These are phyloP conservation scores for Fallopia convolvulus DNA, from an alignment of 148 eudicot genomes.

Conservation along the genomic window DNA sequence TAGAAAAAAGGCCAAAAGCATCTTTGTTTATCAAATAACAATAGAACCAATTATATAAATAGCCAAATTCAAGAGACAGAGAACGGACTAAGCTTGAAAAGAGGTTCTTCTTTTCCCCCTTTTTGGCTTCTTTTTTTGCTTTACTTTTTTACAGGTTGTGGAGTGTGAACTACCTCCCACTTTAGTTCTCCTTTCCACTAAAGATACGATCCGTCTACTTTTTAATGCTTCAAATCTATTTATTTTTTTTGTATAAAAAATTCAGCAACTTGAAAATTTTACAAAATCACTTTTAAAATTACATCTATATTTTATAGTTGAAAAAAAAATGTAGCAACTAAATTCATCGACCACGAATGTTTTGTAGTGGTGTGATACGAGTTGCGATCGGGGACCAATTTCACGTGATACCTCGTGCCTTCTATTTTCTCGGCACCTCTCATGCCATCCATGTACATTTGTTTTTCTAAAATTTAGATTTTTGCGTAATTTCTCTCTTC, in stretches of 20 bases:
- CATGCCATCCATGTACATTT: neutral
- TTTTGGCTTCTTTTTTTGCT: neutral
- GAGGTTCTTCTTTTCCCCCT: neutral
- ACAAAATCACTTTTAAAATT: neutral
- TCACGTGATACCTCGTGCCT: neutral
- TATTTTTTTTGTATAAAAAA: too few species aligned
- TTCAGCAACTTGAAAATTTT: too few species aligned
- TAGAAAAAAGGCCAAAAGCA: constrained; percentile 13
- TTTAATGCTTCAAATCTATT: neutral
- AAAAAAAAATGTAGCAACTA: neutral
- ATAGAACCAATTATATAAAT: neutral
- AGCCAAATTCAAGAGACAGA: neutral
- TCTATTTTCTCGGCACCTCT: neutral
- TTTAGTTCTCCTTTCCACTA: neutral
- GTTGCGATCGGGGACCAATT: neutral
- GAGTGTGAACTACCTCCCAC: neutral
- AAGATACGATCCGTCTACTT: neutral
- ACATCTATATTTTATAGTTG: too few species aligned
- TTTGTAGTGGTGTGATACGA: neutral
- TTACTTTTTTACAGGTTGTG: neutral
- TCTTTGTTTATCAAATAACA: constrained; percentile 12
- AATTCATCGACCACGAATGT: neutral
- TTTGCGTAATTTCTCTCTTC: neutral
- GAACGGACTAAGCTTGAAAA: neutral
- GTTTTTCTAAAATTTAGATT: neutral